Conservation (phyloP, 148 eudicot species). For the Diospyros kaki region DNA sequence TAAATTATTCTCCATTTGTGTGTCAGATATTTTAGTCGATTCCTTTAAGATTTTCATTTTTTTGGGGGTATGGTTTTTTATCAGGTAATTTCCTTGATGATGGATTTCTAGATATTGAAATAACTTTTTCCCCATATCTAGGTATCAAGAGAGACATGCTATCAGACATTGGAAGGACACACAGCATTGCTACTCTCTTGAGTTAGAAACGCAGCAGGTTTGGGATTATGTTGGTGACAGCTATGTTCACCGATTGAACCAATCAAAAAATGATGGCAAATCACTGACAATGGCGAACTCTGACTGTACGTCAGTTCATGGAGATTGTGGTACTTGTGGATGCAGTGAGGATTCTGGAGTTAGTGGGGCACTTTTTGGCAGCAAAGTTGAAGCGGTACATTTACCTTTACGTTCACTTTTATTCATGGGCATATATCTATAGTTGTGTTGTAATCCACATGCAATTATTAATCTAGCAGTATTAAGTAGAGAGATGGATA, state of each 20-base stretch:
- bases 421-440: too few relatives aligned
- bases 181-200: constrained; percentile 84
- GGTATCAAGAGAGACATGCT: constrained; percentile 88
- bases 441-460: not conserved
- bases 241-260: constrained; percentile 90
- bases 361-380: constrained; percentile 65
- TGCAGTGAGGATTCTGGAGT: constrained; percentile 65
- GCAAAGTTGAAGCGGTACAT: constrained; percentile 83
- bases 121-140: constrained; percentile 18
- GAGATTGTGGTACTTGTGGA: constrained; percentile 64
- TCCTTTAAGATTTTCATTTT: not conserved
- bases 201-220: constrained; percentile 79
- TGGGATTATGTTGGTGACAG: constrained; percentile 96
- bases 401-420: not conserved
- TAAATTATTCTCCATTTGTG: constrained; percentile 18
- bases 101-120: constrained; percentile 2
- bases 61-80: not conserved
- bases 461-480: not conserved
- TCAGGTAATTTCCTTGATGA: too few relatives aligned
- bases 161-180: constrained; percentile 76
- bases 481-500: not conserved
- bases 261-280: constrained; percentile 74
- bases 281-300: constrained; percentile 37
- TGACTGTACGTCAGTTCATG: constrained; percentile 48
- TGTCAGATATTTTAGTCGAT: not conserved